A percentile compares a stretch with the other conserved stretches of the same genome.
Conservation (phyloP, 2,329 filamentous ascomycete species). For the Penicillium sp. region DNA sequence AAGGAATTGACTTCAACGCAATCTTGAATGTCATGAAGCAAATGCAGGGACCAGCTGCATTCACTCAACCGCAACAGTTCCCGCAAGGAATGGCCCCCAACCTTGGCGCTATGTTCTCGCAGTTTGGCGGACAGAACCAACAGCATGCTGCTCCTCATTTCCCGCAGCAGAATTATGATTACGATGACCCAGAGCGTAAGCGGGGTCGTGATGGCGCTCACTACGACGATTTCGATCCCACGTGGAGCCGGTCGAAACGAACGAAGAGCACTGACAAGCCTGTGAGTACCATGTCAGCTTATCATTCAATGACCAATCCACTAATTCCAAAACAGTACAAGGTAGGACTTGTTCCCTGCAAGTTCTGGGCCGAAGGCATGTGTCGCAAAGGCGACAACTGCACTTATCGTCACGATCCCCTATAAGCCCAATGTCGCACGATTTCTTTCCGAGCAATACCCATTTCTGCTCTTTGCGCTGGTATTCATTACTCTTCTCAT, state of each 20-base stretch:
- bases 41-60: slow-evolving; percentile 32
- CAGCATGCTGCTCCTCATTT: slow-evolving; percentile 17
- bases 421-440: background rate
- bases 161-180: slow-evolving; percentile 20
- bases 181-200: slow-evolving; percentile 47
- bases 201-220: slow-evolving; percentile 38
- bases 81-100: slow-evolving; percentile 36
- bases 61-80: slow-evolving; percentile 28
- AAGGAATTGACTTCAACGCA: slow-evolving; percentile 40
- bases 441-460: slow-evolving; percentile 6
- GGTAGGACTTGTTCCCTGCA: slow-evolving; percentile 50
- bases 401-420: slow-evolving; percentile 52
- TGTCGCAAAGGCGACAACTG: slow-evolving; percentile 57
- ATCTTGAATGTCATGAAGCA: slow-evolving; percentile 45
- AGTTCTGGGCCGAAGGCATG: slow-evolving; percentile 56
- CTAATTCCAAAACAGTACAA: slow-evolving; percentile 35
- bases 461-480: background rate
- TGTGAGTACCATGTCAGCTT: slow-evolving; percentile 26
- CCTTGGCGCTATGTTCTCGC: slow-evolving; percentile 38
- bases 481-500: background rate
- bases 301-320: background rate
- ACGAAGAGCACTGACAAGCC: slow-evolving; percentile 38
- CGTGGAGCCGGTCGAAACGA: slow-evolving; percentile 37
- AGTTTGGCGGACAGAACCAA: slow-evolving; percentile 31
- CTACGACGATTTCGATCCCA: slow-evolving; percentile 35